Evolutionary conservation across 2,329 filamentous ascomycete species (phyloP).

Genomic region (Neoscytalidium dimidiatum): DNA sequence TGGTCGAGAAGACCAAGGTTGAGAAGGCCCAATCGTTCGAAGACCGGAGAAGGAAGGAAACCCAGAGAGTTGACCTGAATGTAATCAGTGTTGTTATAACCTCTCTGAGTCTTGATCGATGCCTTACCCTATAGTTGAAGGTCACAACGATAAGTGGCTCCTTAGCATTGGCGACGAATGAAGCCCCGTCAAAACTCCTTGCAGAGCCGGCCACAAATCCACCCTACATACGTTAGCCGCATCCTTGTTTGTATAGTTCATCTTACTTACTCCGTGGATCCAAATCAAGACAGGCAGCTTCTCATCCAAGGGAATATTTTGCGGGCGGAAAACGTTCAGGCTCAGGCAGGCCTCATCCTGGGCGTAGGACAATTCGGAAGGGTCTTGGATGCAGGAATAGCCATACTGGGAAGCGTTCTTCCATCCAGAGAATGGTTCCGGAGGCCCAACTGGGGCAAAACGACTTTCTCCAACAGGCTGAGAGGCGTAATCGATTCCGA

Average conservation of each 20-base stretch:
- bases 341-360: conserved; percentile 23
- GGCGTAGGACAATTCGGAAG: not conserved
- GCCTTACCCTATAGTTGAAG: conserved; percentile 35
- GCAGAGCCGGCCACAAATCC: conserved; percentile 29
- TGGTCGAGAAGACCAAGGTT: conserved; percentile 46
- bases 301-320: not conserved
- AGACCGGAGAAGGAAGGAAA: conserved; percentile 34
- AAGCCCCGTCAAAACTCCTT: conserved; percentile 35
- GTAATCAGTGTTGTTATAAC: not conserved
- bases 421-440: conserved; percentile 43
- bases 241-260: too few relatives aligned
- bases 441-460: conserved; percentile 46
- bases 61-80: conserved; percentile 28
- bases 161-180: conserved; percentile 34
- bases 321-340: conserved; percentile 26
- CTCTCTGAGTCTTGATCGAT: not conserved
- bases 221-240: not conserved
- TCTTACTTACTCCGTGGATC: conserved; percentile 12
- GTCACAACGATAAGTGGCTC: conserved; percentile 37
- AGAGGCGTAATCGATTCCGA: conserved; percentile 50
- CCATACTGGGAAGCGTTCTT: conserved; percentile 33
- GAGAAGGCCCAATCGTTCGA: conserved; percentile 32
- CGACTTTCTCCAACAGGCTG: conserved; percentile 45
- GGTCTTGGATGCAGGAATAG: not conserved
- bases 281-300: conserved; percentile 12